Evolutionary conservation across 352 stramenopile species (phyloP), one percentile per base, ranked within the genome.

Genomic region (Pythium coloratum): DNA sequence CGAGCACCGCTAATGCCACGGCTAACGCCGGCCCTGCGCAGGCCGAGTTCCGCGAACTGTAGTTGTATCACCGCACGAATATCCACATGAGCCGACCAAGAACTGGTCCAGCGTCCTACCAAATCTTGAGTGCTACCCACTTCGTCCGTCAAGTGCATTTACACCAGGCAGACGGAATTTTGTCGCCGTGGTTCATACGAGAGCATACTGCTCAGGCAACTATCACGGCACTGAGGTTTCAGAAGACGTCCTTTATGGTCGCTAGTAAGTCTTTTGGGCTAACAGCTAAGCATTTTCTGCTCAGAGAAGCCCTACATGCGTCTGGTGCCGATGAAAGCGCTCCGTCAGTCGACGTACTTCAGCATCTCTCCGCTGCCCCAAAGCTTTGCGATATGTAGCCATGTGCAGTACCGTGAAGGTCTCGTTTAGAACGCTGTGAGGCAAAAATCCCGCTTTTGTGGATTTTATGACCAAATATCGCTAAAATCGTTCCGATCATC

Each of bases 1-100:
- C 70, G 75, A 73, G 67, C 70, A 24, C 20, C 20, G 20, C 20
- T 24, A 40, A 69, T 2, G 64, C 56, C 47, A 26, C 59, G 34
- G 67, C 34, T 16, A 18, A 55, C 40, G 67, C 77, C 5, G 77
- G 73, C 4, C 83, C 84, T n/a, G 59, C 76, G 53, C 78, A 94
- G 70, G 87, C 87, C 49, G 84, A 95, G 73, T 95, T 77, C 66
- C 83, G 86, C 46, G 87, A 95, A 61, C 66, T 95, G 33, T 94
- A 86, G 50, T n/a, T 51, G 8, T 13, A 50, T 28, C 13, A 9
- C 18, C 14, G 4, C 42, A 28, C 42, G 18, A 50, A 18, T 50
- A 50, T 28, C 8, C 42, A 8, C 18, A 26, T 4, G 13, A 24
- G 14, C 18, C 0, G 42, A 50, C 42, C 42, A 50, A 7, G 4